phyloP scores from a whole-genome alignment of 2,329 filamentous ascomycete species.

The Myriosclerotinia curreyana region DNA sequence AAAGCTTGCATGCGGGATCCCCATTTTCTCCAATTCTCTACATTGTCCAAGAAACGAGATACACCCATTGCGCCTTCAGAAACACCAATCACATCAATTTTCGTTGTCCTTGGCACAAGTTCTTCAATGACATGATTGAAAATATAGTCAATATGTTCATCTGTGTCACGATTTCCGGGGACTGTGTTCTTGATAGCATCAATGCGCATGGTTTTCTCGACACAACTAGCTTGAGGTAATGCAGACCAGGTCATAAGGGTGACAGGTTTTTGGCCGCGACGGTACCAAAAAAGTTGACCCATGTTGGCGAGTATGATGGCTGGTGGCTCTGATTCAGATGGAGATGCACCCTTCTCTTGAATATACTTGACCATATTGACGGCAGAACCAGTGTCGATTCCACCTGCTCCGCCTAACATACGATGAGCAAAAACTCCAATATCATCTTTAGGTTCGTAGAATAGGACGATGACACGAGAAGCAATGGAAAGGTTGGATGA shows the following conservation, averaged over 20 bases:
- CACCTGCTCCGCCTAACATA: conserved; percentile 58
- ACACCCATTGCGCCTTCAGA: conserved; percentile 62
- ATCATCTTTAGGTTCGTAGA: conserved; percentile 70
- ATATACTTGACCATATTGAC: conserved; percentile 58
- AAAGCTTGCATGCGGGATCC: conserved; percentile 47
- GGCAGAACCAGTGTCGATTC: conserved; percentile 68
- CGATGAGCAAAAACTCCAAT: conserved; percentile 74
- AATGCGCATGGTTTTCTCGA: conserved; percentile 54
- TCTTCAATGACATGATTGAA: conserved; percentile 61
- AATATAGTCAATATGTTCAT: conserved; percentile 63
- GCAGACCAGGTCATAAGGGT: conserved; percentile 55
- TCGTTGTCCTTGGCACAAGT: conserved; percentile 48
- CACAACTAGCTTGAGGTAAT: conserved; percentile 60
- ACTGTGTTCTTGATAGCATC: conserved; percentile 58
- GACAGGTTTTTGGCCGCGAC: conserved; percentile 58
- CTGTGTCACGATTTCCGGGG: conserved; percentile 53
- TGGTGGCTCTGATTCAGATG: conserved; percentile 41
- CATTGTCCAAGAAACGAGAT: conserved; percentile 55
- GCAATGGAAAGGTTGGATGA: conserved; percentile 54
- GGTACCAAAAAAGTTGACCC: conserved; percentile 75
- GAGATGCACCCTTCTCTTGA: conserved; percentile 26
- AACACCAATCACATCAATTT: conserved; percentile 68
- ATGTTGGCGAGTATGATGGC: conserved; percentile 75
- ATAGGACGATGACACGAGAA: conserved; percentile 66
- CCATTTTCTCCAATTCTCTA: conserved; percentile 51